phyloP scores from a whole-genome alignment of 495 filamentous ascomycete genomes.

The Cenococcum geophilum region DNA sequence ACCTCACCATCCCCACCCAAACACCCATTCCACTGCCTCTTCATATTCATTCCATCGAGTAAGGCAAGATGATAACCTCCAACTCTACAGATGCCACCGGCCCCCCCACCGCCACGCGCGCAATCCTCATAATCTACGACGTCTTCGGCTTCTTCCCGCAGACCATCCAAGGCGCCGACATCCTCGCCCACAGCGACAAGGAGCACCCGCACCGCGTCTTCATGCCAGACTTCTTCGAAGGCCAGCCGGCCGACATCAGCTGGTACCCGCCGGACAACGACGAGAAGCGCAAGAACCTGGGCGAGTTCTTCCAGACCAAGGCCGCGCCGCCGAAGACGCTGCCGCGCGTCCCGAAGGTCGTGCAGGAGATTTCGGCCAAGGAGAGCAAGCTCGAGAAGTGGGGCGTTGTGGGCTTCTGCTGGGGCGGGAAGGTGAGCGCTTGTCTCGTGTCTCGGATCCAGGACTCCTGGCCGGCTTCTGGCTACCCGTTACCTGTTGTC shows the following conservation, averaged over 20 bases:
- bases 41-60: no score
- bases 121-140: constrained; percentile 49
- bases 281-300: constrained; percentile 71
- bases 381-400: constrained; percentile 59
- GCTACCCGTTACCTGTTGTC: no score
- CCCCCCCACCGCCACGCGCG: constrained; percentile 35
- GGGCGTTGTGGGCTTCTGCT: constrained; percentile 91
- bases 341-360: constrained; percentile 55
- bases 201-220: constrained; percentile 30
- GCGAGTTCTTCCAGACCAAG: constrained; percentile 67
- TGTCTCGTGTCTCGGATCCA: no score
- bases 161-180: constrained; percentile 52
- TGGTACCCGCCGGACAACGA: constrained; percentile 37
- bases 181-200: constrained; percentile 39
- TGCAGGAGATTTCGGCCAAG: constrained; percentile 52
- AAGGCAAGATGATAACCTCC: no score
- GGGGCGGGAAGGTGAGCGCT: constrained; percentile 51
- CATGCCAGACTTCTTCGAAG: constrained; percentile 36
- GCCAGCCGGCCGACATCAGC: constrained; percentile 28
- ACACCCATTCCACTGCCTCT: no score
- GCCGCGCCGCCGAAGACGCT: constrained; percentile 59
- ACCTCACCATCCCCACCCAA: not conserved
- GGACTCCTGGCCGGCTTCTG: no score
- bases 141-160: constrained; percentile 49
- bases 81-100: constrained; percentile 50